Base-by-base conservation (phyloP, 805 yeast genomes). In the Saccharomycopsis fibuligera region DNA sequence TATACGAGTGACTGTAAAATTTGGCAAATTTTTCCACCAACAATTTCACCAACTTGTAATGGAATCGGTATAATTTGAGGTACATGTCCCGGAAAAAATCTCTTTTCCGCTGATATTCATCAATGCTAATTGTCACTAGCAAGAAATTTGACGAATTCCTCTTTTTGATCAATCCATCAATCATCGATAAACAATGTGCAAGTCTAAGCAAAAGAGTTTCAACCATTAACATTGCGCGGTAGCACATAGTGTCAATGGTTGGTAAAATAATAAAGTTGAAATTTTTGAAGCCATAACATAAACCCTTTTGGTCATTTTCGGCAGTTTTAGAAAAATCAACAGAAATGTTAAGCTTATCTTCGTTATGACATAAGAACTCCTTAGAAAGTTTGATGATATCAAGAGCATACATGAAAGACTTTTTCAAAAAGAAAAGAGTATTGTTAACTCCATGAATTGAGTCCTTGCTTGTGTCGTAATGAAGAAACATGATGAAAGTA, bases 221-320 rank as follows among this genome's bases (percentile, higher is more conserved):
- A 17, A 37, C 25, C 5, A 50, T 27, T 5, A 33, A 22, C 16
- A 47, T 19, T 12, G 45, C 46, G 10, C 44, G 25, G 38, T 38
- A 50, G 27, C 44, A 50, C 25, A 47, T 35, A 3, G 50, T 50
- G 27, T 50, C 51, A 35, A 50, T 43, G 6, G 38, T 35, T 27
- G 54, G 54, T 16, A 50, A 35, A 9, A 50, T 42, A 23, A 47
- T 29, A 24, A 47, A 46, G 41, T 50, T 50, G 27, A 50, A 50
- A 16, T 42, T 47, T 30, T 50, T 43, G 44, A 50, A 50, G 9
- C 45, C 37, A 25, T 45, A 44, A 10, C 40, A 37, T 10, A 22
- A 12, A 12, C 51, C 51, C 19, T 39, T 30, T 4, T 5, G 12
- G 31, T 25, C 31, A 23, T 40, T 40, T 31, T 38, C 44, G 17